Conservation (phyloP, 495 filamentous ascomycete species). For the Friedmanniomyces simplex region DNA sequence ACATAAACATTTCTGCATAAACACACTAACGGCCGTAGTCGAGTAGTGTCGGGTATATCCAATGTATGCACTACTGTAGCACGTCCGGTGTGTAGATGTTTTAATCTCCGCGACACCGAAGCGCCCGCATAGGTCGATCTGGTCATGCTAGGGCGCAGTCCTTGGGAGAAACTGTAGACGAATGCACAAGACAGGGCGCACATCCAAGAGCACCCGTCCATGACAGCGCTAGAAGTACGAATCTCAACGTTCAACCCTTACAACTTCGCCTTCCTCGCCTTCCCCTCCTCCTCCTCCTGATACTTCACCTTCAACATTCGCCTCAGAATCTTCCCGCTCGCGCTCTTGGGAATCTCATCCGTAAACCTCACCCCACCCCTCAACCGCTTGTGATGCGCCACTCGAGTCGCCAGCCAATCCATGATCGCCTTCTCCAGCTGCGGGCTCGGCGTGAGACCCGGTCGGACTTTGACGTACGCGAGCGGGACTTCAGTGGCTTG, state of each 20-base stretch:
- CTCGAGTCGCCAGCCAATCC: conserved; percentile 17
- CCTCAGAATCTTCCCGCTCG: conserved; percentile 2
- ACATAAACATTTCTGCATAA: too few relatives aligned
- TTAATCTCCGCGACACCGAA: too few relatives aligned
- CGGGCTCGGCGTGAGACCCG: conserved; percentile 17
- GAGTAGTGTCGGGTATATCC: too few relatives aligned
- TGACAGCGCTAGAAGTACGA: too few relatives aligned
- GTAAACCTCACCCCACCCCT: conserved; percentile 31
- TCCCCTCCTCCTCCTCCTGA: not conserved
- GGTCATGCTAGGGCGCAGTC: too few relatives aligned
- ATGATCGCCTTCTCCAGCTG: conserved; percentile 24
- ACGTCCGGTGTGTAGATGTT: too few relatives aligned
- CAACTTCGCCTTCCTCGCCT: not conserved
- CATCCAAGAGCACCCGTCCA: too few relatives aligned
- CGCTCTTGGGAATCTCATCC: conserved; percentile 25
- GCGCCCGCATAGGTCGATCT: too few relatives aligned
- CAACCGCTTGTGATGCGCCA: conserved; percentile 32
- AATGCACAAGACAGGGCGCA: too few relatives aligned
- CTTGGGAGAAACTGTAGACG: too few relatives aligned
- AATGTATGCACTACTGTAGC: too few relatives aligned
- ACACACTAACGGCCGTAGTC: too few relatives aligned
- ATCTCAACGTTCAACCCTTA: not conserved
- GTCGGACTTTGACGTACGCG: conserved; percentile 28
- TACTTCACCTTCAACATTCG: not conserved
- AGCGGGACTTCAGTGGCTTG: conserved; percentile 28